Conservation (phyloP, 2,329 filamentous ascomycete species). For the Salinomyces thailandicus region DNA sequence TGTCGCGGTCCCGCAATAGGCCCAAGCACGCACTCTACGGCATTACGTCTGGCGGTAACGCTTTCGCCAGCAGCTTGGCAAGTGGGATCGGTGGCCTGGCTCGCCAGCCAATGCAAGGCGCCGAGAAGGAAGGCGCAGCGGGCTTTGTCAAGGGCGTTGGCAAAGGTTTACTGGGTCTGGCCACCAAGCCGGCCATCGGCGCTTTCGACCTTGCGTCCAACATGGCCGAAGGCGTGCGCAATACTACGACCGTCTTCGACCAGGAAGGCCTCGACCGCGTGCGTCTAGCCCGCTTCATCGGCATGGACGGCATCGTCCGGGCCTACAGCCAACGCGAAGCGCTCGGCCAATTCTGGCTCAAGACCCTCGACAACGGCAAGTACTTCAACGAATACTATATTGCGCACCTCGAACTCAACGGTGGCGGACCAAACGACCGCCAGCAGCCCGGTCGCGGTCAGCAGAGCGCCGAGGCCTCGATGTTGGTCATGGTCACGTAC, state of each 20-base stretch:
- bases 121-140: slow-evolving; percentile 84
- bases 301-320: slow-evolving; percentile 82
- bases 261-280: slow-evolving; percentile 88
- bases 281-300: slow-evolving; percentile 85
- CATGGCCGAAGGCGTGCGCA: slow-evolving; percentile 92
- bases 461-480: slow-evolving; percentile 29
- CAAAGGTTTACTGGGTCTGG: slow-evolving; percentile 86
- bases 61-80: slow-evolving; percentile 82
- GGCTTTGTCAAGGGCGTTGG: slow-evolving; percentile 98
- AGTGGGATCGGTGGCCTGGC: slow-evolving; percentile 90
- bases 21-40: slow-evolving; percentile 97
- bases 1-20: slow-evolving; percentile 82
- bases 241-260: slow-evolving; percentile 97
- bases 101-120: slow-evolving; percentile 86
- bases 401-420: slow-evolving; percentile 73
- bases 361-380: slow-evolving; percentile 92
- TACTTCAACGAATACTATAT: slow-evolving; percentile 98
- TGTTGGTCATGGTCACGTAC: slow-evolving; percentile 57
- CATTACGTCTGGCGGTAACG: slow-evolving; percentile 89
- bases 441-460: slow-evolving; percentile 5
- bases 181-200: slow-evolving; percentile 92
- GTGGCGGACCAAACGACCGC: slow-evolving; percentile 56
- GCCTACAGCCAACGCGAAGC: slow-evolving; percentile 93
- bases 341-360: slow-evolving; percentile 95
- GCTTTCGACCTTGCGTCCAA: slow-evolving; percentile 96